Base-by-base conservation (phyloP, 225 moss, liverwort and hornwort species). In the Rhytidiadelphus loreus region DNA sequence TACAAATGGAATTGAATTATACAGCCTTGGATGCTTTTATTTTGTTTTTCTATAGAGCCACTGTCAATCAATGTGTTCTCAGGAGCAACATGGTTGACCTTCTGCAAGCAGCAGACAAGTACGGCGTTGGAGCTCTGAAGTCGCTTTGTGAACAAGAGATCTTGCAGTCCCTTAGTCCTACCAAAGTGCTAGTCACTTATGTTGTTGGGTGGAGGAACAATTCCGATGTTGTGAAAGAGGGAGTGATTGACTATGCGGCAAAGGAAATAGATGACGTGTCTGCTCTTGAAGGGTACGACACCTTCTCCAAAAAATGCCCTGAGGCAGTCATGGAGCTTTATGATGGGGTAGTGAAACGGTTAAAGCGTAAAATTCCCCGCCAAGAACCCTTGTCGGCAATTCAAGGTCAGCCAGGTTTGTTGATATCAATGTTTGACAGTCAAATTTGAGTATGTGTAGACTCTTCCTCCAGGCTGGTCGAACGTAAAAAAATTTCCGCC, bases 321-420 rank as follows among this genome's bases (percentile, higher is more conserved):
- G 94, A 94, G 90, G 94, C 94, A 92, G 92, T 94, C 72, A 93
- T 94, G 93, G 94, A 94, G 91, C 94, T 94, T 84, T 94, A 94
- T 88, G 92, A 93, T 62, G 94, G 93, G 87, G 94, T 94, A 89
- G 93, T 94, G 87, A 94, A 94, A 91, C 90, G 93, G 62, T 90
- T 94, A 85, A 94, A 94, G 93, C 92, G 93, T 80, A 94, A 93
- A 92, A 87, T 86, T 86, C 91, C 91, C 76, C 87, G 92, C 81
- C 88, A 87, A 90, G 92, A 92, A 87, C 77, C 92, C 46, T 89
- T 92, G 78, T 91, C 91, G 88, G 80, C 91, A 75, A 72, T 89
- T 81, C 89, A 90, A 91, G 90, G 90, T 84, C 90, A 92, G 88
- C 89, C 91, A 91, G 89, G 91, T 91, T 91, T 90, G 90, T 90